A percentile compares a stretch with the other conserved stretches of the same genome.
These are phyloP conservation scores for Aspergillus nomiae DNA, from an alignment of 2,329 filamentous ascomycete species.

Conservation along the genomic window DNA sequence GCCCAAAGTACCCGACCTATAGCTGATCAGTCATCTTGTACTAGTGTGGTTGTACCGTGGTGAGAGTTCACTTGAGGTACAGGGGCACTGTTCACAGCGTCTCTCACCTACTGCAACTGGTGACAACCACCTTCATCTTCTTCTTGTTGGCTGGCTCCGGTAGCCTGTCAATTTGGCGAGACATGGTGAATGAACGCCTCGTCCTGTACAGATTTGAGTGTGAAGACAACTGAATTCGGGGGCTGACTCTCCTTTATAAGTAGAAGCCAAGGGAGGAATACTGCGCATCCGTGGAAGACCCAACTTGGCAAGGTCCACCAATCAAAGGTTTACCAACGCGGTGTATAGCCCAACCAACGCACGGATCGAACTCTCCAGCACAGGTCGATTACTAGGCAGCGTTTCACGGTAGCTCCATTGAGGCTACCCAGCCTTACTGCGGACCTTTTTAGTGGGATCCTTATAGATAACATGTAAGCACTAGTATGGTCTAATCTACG, in stretches of 20 bases:
- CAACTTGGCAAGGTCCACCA: neutral
- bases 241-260: neutral
- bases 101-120: conserved; percentile 25
- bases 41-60: neutral
- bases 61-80: accelerated
- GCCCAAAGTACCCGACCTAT: conserved; percentile 26
- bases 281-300: no score
- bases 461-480: no score
- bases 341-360: no score
- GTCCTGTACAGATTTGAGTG: neutral
- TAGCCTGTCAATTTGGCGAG: conserved; percentile 23
- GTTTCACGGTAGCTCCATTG: no score
- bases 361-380: no score
- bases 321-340: neutral
- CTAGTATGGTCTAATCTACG: no score
- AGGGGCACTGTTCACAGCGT: accelerated
- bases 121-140: conserved; percentile 24
- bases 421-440: no score
- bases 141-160: conserved; percentile 16
- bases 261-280: neutral
- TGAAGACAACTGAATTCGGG: neutral
- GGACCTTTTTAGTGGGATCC: no score
- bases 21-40: neutral
- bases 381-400: no score
- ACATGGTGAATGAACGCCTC: conserved; percentile 13